Base-by-base conservation (phyloP, 805 yeast species). In the Saturnispora sanitii region DNA sequence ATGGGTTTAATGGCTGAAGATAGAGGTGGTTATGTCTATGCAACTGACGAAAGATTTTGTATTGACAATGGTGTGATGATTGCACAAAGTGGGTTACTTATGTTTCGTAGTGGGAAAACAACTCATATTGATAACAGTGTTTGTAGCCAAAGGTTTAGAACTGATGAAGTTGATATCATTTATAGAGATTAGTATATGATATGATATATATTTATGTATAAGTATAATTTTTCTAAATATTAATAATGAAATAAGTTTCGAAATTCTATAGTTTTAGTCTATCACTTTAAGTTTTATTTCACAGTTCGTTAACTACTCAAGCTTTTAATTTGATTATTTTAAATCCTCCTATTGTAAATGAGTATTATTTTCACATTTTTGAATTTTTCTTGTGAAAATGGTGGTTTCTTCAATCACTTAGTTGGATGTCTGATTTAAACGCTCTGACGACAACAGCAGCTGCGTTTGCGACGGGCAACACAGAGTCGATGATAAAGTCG, bases 41-140 rank as follows among this genome's bases (percentile, higher is more conserved):
- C 98, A 3, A 92, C 98, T 0, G 98, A 92, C 60, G 97, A 92
- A 56, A 64, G 97, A 44, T 90, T 92, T 57, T 92, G 98, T 62
- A 92, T 92, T 33, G 98, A 92, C 57, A 92, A 92, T 55, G 98
- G 98, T 9, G 92, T 90, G 29, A 92, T 92, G 98, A 92, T 92
- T 53, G 98, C 98, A 0, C 98, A 92, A 54, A 97, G 98, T 0
- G 98, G 98, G 0, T 64, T 92, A 36, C 59, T 92, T 44, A 84
- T 82, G 39, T 87, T 77, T 55, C 68, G 97, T 50, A 82, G 79
- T 70, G 96, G 96, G 1, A 77, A 75, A 42, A 74, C 75, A 2
- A 70, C 64, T 20, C 69, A 66, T 6, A 51, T 90, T 37, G 57
- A 65, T 21, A 75, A 83, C 42, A 82, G 95, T 1, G 88, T 84